Base-by-base conservation (phyloP, 495 filamentous ascomycete species). In the Xylaria bambusicola region DNA sequence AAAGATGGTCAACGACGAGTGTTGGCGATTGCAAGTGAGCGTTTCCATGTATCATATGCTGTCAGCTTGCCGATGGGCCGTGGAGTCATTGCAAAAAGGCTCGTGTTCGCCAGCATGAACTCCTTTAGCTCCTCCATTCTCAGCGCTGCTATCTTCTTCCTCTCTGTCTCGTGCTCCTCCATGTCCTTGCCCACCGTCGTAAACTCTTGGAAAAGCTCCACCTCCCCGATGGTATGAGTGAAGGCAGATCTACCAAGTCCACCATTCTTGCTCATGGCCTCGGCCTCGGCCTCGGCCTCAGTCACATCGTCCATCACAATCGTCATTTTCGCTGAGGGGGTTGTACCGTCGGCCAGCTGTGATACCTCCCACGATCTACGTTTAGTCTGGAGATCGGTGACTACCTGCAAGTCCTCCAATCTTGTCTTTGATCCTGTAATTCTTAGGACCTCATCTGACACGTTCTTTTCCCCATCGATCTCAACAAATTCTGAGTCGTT, bases 401-500 rank as follows among this genome's bases (percentile, higher is more conserved):
- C 62, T 1, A 64, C 53, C 17, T 36, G 24, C 24, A 64, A 27
- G 52, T 61, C 58, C 23, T 64, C 62, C 4, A 64, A 53, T 20
- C 36, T 64, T 3, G 23, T 58, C 33, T 45, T 49, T 10, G 13
- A 1, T 5, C 4, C 42, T 17, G 52, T 61, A 40, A 58, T 61
- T 24, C 58, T 52, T 15, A 58, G 33, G 15, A 64, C 58, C 35
- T 64, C 58, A 4, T 52, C 17, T 15, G 62, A 41, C 5, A 64
- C 62, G 3, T 64, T 45, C 23, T 48, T 8, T 20, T 46, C 57
- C 3, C 62, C 62, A 18, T 64, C 58, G 2, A 58, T 9, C 26
- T 64, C 62, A 31, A 58, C 53, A 35, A 64, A 64, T 51, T 58
- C 51, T 10, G 62, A 54, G 35, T 61, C 58, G 48, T 21, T 61